phyloP scores from a whole-genome alignment of 805 yeast species.

The Wickerhamiella allomyrinae region DNA sequence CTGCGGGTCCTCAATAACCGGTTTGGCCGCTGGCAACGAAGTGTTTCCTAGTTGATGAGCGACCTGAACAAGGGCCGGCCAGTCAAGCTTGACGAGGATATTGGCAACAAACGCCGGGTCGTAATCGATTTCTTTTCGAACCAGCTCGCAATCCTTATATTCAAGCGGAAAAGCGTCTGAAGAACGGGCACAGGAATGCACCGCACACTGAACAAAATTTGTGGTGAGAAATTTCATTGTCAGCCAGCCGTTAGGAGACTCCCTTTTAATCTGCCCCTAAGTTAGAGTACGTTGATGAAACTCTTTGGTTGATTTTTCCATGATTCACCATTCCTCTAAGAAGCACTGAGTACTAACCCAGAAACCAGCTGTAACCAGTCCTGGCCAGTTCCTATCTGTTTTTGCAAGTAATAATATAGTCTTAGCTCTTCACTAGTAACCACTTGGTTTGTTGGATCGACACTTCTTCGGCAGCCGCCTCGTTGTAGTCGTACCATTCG shows the following conservation, averaged over 20 bases:
- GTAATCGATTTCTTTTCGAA: slow-evolving; percentile 64
- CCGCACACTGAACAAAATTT: slow-evolving; percentile 89
- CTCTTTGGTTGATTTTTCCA: not conserved
- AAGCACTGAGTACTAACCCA: slow-evolving; percentile 16
- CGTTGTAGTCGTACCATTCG: slow-evolving; percentile 96
- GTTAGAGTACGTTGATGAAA: slow-evolving; percentile 1
- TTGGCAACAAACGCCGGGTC: slow-evolving; percentile 66
- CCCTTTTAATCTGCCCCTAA: too few species aligned
- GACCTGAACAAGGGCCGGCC: slow-evolving; percentile 71
- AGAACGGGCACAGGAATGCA: slow-evolving; percentile 61
- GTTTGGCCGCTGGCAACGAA: slow-evolving; percentile 26
- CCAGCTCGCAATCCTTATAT: slow-evolving; percentile 54
- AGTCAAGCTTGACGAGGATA: slow-evolving; percentile 69
- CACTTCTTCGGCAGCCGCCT: slow-evolving; percentile 64
- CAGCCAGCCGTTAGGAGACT: not conserved
- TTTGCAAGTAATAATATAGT: not conserved
- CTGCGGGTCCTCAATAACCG: slow-evolving; percentile 34
- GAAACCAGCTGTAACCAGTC: not conserved
- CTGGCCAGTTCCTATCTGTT: too few species aligned
- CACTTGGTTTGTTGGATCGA: slow-evolving; percentile 62
- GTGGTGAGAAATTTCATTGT: slow-evolving; percentile 91
- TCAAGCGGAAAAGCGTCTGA: slow-evolving; percentile 68
- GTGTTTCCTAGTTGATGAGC: slow-evolving; percentile 61
- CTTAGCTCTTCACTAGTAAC: slow-evolving; percentile 33
- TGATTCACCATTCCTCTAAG: slow-evolving; percentile 18